Conservation (phyloP, 495 filamentous ascomycete species). For the Penicillium egyptiacum region DNA sequence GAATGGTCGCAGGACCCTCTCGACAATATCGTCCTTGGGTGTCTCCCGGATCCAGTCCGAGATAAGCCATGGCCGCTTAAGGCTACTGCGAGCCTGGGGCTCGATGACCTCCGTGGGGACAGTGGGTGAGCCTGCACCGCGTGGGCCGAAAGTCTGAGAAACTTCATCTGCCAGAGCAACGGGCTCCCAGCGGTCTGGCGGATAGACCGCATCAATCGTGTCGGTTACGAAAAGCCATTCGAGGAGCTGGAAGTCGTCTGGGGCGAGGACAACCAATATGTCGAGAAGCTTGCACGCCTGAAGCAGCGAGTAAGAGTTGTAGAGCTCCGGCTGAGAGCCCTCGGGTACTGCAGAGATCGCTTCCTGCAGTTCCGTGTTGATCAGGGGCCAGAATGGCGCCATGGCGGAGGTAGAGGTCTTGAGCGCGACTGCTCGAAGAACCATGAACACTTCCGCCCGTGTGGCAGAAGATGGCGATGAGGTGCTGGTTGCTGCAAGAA, state of each 20-base stretch:
- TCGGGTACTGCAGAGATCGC: conserved; percentile 76
- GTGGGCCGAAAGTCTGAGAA: conserved; percentile 69
- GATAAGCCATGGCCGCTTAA: conserved; percentile 44
- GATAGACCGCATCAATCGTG: conserved; percentile 94
- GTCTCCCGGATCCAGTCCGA: conserved; percentile 47
- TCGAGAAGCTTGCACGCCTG: conserved; percentile 94
- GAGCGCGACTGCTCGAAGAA: conserved; percentile 77
- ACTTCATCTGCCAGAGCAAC: conserved; percentile 83
- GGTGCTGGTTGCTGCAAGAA: conserved; percentile 79
- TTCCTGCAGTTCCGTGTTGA: conserved; percentile 82
- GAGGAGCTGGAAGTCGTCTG: conserved; percentile 92
- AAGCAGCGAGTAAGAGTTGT: conserved; percentile 70
- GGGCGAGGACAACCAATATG: conserved; percentile 74
- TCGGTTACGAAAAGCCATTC: conserved; percentile 98
- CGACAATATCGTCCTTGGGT: conserved; percentile 68
- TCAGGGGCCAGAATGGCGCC: conserved; percentile 80
- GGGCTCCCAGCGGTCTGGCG: conserved; percentile 67
- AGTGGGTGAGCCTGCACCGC: conserved; percentile 39
- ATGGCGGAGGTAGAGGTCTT: conserved; percentile 75
- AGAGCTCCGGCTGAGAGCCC: conserved; percentile 70
- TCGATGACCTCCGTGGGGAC: conserved; percentile 36
- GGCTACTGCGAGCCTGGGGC: conserved; percentile 25
- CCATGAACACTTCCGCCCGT: conserved; percentile 84
- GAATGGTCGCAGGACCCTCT: conserved; percentile 79
- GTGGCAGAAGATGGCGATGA: conserved; percentile 91